Percentiles rank a stretch among this genome's conserved stretches.
Evolutionary conservation across 2,329 filamentous ascomycete genomes (phyloP).

Genomic region (Escovopsis weberi): DNA sequence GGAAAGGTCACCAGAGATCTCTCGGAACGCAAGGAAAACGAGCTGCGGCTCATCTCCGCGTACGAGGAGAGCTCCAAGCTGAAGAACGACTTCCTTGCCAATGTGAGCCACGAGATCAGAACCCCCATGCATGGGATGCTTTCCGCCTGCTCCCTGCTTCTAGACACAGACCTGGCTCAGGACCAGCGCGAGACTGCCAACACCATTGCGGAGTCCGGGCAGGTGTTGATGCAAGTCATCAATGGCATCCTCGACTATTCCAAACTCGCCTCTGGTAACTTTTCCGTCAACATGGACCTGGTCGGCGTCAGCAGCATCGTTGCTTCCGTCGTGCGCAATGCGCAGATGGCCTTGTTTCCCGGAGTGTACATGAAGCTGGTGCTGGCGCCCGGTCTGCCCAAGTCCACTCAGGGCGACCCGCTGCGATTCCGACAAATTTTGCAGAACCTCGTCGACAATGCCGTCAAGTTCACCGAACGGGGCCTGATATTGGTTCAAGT

Average conservation of each 20-base stretch:
- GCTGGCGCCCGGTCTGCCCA: constrained; percentile 32
- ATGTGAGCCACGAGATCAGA: constrained; percentile 50
- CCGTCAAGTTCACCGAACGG: constrained; percentile 45
- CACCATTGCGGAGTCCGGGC: constrained; percentile 45
- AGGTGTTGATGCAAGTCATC: constrained; percentile 44
- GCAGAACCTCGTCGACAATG: constrained; percentile 48
- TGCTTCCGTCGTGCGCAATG: constrained; percentile 34
- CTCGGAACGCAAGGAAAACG: constrained; percentile 39
- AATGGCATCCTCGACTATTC: constrained; percentile 55
- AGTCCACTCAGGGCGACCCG: constrained; percentile 38
- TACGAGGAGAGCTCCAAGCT: constrained; percentile 49
- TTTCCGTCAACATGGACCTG: constrained; percentile 39
- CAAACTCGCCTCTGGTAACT: constrained; percentile 44
- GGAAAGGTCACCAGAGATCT: constrained; percentile 44
- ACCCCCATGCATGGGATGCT: constrained; percentile 52
- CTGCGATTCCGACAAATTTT: constrained; percentile 46
- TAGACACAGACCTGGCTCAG: constrained; percentile 35
- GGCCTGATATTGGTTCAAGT: constrained; percentile 34
- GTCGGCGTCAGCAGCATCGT: constrained; percentile 32
- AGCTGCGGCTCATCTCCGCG: constrained; percentile 38
- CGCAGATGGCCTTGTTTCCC: constrained; percentile 29
- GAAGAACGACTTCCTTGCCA: constrained; percentile 46
- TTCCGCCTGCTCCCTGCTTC: constrained; percentile 41
- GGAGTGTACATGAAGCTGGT: constrained; percentile 30
- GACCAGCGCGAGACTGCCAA: constrained; percentile 41